Base-by-base conservation (phyloP, 2,329 filamentous ascomycete species). In the Akanthomyces dipterigenus region DNA sequence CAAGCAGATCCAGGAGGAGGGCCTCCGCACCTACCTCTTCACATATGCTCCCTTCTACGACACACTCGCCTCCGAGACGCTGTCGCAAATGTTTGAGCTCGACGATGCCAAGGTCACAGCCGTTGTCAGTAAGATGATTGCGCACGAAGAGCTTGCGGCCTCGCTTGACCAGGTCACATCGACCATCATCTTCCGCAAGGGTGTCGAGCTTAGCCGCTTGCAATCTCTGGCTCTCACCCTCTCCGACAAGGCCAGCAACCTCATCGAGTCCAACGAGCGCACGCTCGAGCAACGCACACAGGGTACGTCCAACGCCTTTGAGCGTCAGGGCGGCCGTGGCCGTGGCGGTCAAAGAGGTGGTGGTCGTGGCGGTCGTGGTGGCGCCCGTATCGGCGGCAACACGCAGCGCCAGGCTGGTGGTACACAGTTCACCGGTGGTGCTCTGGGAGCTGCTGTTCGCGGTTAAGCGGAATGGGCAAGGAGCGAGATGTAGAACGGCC, bases 1-100 rank as follows among this genome's bases (percentile, higher is more conserved):
- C 60, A 92, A 91, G 75, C 95, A 99, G 82, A 96, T 98, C 72
- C 96, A 99, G 76, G 95, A 99, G 76, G 95, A 99, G 80, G 95
- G 96, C 69, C 87, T 99, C 59, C 88, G 95, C 69, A 99, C 95
- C 60, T 99, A 98, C 76, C 91, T 99, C 69, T 99, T 99, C 84
- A 99, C 95, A 61, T 99, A 99, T 77, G 95, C 96, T 42, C 95
- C 95, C 59, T 99, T 96, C 84, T 99, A 99, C 81, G 95, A 99
- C 79, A 98, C 95, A 24, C 86, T 99, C 63, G 88, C 92, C 63
- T 83, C 97, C 68, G 82, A 85, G 67, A 96, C 93, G 26, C 84
- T 99, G 64, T 88, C 91, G 65, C 82, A 80, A 67, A 99, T 99
- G 95, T 99, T 99, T 76, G 95, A 99, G 78, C 88, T 99, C 26